Base-by-base conservation (phyloP, 495 filamentous ascomycete genomes). In the Penicillium riverlandense region DNA sequence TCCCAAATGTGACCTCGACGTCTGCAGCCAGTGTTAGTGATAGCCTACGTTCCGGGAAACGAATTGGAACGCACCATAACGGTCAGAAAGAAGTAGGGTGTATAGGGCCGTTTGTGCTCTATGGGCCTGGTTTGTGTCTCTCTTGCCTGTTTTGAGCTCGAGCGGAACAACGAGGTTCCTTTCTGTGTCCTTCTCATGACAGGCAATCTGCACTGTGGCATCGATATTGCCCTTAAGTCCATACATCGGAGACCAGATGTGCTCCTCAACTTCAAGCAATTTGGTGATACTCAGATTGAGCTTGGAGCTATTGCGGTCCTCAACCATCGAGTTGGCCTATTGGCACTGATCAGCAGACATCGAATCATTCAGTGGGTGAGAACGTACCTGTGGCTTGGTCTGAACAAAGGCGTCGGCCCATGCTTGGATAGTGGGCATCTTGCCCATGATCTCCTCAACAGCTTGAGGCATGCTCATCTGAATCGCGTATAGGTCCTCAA, bases 221-320 rank as follows among this genome's bases (percentile, higher is more conserved):
- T 98, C 92, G 44, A 98, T 88, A 59, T 96, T 97, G 29, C 92
- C 92, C 66, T 98, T 97, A 7, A 98, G 73, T 0, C 92, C 92
- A 57, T 91, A 97, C 82, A 87, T 88, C 7, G 92, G 92, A 11
- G 92, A 96, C 92, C 90, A 96, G 32, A 96, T 77, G 54, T 96
- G 90, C 62, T 98, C 92, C 62, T 98, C 92, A 14, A 97, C 88
- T 56, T 96, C 92, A 35, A 98, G 82, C 30, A 98, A 69, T 58
- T 96, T 96, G 61, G 80, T 95, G 50, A 98, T 80, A 54, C 84
- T 88, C 74, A 96, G 81, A 35, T 77, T 80, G 10, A 86, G 78
- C 51, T 85, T 69, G 34, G 71, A 74, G 30, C 83, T 84, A 50
- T 88, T 84, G 34, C 85, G 77, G 44, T 89, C 90, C 48, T 84